Conservation (phyloP, 768 basidiomycete species). For the Serendipita indica region DNA sequence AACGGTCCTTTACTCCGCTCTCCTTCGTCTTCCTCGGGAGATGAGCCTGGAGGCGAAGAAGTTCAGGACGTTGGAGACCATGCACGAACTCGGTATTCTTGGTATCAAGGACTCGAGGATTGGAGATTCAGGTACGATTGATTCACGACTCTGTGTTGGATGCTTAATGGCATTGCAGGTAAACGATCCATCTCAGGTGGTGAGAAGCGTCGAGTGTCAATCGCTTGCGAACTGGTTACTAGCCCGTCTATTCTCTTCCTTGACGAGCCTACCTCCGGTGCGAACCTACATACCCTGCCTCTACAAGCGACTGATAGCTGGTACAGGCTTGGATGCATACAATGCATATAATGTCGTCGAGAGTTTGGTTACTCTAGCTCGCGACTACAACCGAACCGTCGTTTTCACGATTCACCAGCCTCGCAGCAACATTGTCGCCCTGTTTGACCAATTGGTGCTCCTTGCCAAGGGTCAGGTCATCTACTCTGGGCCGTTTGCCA, state of each 20-base stretch:
- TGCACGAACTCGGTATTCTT: conserved; percentile 90
- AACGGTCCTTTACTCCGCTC: conserved; percentile 85
- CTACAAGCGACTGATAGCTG: conserved; percentile 11
- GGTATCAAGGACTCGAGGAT: conserved; percentile 82
- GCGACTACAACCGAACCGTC: conserved; percentile 84
- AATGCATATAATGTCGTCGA: conserved; percentile 94
- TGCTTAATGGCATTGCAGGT: conserved; percentile 29
- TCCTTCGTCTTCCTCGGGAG: conserved; percentile 78
- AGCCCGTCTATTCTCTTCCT: conserved; percentile 91
- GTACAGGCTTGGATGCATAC: conserved; percentile 74
- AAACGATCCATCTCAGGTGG: conserved; percentile 89
- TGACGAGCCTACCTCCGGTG: conserved; percentile 93
- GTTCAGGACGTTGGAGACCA: conserved; percentile 83
- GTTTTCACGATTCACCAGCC: conserved; percentile 98
- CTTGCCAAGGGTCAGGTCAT: conserved; percentile 72
- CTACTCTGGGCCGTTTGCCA: conserved; percentile 63
- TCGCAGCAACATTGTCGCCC: conserved; percentile 87
- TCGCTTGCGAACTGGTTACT: conserved; percentile 96
- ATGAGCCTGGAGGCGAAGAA: conserved; percentile 96
- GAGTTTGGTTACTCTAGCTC: conserved; percentile 67
- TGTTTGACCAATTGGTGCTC: conserved; percentile 85
- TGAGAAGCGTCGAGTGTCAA: conserved; percentile 91
- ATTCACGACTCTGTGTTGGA: not conserved
- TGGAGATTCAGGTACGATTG: conserved; percentile 61
- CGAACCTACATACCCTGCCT: conserved; percentile 17